phyloP scores from a whole-genome alignment of 495 filamentous ascomycete genomes.

The Neurospora terricola region DNA sequence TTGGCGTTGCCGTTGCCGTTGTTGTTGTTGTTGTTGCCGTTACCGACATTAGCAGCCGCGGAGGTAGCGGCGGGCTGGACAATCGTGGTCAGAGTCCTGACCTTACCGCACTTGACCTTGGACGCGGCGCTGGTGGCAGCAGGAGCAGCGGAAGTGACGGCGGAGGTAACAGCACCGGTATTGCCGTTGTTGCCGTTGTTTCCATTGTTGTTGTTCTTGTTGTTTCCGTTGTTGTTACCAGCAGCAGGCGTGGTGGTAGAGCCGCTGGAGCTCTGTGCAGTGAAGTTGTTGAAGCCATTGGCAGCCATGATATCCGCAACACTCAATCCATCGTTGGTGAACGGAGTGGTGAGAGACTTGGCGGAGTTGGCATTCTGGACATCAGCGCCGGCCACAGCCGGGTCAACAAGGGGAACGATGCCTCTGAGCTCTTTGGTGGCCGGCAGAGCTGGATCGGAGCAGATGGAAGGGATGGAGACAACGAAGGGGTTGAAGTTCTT shows the following conservation, averaged over 20 bases:
- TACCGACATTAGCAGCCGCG: constrained; percentile 1
- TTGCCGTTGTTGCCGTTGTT: constrained; percentile 3
- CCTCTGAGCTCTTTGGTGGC: constrained; percentile 46
- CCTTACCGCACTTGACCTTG: constrained; percentile 1
- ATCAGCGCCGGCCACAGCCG: constrained; percentile 41
- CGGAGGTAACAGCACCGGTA: constrained; percentile 8
- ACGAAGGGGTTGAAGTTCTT: constrained; percentile 59
- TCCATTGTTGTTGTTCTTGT: background rate
- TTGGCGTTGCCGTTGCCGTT: background rate
- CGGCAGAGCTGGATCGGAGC: constrained; percentile 46
- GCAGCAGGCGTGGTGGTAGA: constrained; percentile 11
- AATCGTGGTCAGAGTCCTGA: constrained; percentile 11
- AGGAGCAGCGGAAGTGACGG: constrained; percentile 8
- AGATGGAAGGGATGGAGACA: constrained; percentile 44
- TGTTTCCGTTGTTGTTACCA: background rate
- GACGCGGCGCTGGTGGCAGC: background rate
- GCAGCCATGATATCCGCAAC: constrained; percentile 44
- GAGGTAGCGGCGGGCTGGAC: constrained; percentile 13
- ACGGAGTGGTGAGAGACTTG: constrained; percentile 36
- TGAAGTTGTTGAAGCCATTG: constrained; percentile 49
- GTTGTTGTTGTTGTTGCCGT: background rate
- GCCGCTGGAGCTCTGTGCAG: constrained; percentile 29
- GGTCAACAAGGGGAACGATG: constrained; percentile 51
- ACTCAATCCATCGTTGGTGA: constrained; percentile 42
- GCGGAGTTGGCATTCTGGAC: constrained; percentile 45